Base-by-base conservation (phyloP, 78 protist species). In the Chrysochromulina parva region DNA sequence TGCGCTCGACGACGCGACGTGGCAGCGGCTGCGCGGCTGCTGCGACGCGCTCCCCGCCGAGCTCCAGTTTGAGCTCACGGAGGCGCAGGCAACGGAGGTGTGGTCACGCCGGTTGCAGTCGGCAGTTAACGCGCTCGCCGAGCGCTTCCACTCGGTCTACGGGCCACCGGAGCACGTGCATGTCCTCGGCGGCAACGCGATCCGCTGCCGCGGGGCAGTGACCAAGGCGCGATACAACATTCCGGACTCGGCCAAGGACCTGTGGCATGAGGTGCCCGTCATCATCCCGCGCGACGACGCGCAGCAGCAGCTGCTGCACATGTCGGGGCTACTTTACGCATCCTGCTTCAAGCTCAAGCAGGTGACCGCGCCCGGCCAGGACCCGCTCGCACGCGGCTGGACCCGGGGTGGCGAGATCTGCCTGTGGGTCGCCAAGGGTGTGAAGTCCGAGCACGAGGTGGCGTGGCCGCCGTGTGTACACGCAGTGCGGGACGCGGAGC, bases 351-450 rank as follows among this genome's bases (percentile, higher is more conserved):
- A 88, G 90, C 60, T 88, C 47, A 88, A 88, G 74, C 90, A 88
- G 10, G 90, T 88, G 22, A 28, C 58, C 17, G 90, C 90, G 80
- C 90, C 90, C 10, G 90, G 90, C 4, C 90, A 88, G 78, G 90
- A 88, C 54, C 90, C 90, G 58, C 90, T 88, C 22, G 90, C 90
- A 53, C 26, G 90, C 14, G 90, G 90, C 11, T 88, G 90, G 90
- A 88, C 90, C 2, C 90, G 90, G 0, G 90, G 90, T 38, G 90
- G 90, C 38, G 90, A 88, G 80, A 65, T 88, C 47, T 88, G 48
- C 80, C 48, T 88, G 78, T 88, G 80, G 81, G 90, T 88, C 38
- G 10, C 84, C 57, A 69, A 69, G 50, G 78, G 48, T 50, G 78
- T 3, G 16, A 9, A 16, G 48, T 38, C 54, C 16, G 78, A 69